Evolutionary conservation across 345 rosid genomes (phyloP), one percentile per base, ranked within the genome.

Genomic region (Adansonia digitata): DNA sequence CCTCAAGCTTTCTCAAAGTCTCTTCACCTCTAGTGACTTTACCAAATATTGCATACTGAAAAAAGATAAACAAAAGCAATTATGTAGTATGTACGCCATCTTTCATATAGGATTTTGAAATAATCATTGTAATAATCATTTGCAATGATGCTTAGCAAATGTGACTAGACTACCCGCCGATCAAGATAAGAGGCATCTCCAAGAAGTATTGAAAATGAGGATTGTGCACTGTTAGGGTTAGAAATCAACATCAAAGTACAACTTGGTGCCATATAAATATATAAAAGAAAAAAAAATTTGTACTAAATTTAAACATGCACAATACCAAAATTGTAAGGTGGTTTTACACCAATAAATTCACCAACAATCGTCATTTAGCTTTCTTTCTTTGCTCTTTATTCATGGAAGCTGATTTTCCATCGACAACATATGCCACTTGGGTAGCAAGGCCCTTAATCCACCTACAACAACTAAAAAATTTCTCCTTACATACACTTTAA

Each of bases 151-250:
- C 71, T 76, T 43, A 34, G 43, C 65, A 77, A 43, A 55, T 65
- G n/a, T 5, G 69, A 49, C 34, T 18, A 77, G 34, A 79, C 81
- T 77, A 95, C 99, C 90, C 89, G 46, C 71, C 87, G 82, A 85
- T 95, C 97, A 74, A 95, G 97, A 93, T 95, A 98, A 65, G 97
- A 91, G 45, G 99, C 97, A 78, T 91, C 84, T 48, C 99, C 99
- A 66, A 92, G 97, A 81, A 92, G 98, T 29, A 95, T 87, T n/a
- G 99, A 95, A 75, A 95, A 95, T 4, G 99, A 95, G 48, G 99
- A 95, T 43, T 83, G 78, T 26, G 91, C 99, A 73, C 98, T 95
- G 79, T 95, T 74, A 77, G 98, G 99, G 86, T 95, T 94, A 12
- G 83, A 83, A 82, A 86, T 81, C 99, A 92, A 82, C 42, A 18